Evolutionary conservation across 192 early-diverging fungal genomes (phyloP), one percentile per base, ranked within the genome.

Genomic region (Coemansia erecta): DNA sequence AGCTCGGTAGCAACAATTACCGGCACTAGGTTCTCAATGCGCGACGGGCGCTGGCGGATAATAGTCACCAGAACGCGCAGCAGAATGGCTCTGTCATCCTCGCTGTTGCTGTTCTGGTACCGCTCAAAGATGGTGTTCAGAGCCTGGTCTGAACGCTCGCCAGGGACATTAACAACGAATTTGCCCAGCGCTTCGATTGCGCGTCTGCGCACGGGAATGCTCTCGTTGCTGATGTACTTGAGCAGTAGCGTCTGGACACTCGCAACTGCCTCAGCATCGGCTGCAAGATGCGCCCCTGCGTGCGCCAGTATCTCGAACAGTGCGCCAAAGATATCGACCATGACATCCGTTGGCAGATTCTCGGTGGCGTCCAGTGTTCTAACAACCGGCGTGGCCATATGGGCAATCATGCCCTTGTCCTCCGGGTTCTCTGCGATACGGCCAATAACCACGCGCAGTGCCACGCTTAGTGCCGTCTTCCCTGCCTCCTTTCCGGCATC

Each of bases 51-150:
- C 61, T 77, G 75, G 23, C 69, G 75, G 37, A 65, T 57, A 58
- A 77, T 72, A n/a, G 61, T 64, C 3, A 77, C 75, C 21, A 77
- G 49, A 22, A 77, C 69, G 11, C 75, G 68, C 44, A 77, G 62
- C 45, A 72, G 50, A 22, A 62, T 67, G 40, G 52, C 58, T 8
- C 45, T 64, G 45, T 68, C 75, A 18, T 58, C 63, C 23, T 51
- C 58, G 18, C 45, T 64, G 28, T 68, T 69, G 58, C 61, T 68
- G 13, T 63, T 49, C 13, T 49, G 23, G 60, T 77, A 77, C 24
- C 75, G 75, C 61, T 66, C 40, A 44, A 68, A 68, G 28, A 77
- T 72, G 1, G 44, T 63, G 31, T 50, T 49, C 43, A 77, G 58
- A 0, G 75, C 68, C 49, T 72, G 44, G 10, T 71, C 58, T 12